phyloP scores from a whole-genome alignment of 2,329 filamentous ascomycete genomes.

The Monilinia vaccinii-corymbosi region DNA sequence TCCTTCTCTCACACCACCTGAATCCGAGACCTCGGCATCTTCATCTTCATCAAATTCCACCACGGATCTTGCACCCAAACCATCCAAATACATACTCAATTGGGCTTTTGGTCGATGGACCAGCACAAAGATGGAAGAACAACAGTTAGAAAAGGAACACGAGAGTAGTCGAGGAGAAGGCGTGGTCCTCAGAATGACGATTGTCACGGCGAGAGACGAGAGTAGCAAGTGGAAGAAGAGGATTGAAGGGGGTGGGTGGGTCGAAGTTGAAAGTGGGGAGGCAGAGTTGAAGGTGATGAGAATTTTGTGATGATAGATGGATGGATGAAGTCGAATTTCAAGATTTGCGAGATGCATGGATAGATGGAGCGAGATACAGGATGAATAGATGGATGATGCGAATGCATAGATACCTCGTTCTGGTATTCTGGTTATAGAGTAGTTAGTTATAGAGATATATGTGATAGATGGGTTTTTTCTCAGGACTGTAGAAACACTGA shows the following conservation, averaged over 20 bases:
- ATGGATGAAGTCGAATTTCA: not conserved
- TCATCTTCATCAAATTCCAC: conserved; percentile 6
- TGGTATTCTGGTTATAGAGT: not conserved
- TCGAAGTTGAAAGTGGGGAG: not conserved
- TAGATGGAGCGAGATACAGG: not conserved
- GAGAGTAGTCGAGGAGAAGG: conserved; percentile 41
- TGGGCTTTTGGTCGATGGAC: conserved; percentile 98
- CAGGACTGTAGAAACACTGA: no score
- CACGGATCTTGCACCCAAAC: not conserved
- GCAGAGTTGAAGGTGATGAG: not conserved
- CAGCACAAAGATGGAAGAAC: conserved; percentile 54
- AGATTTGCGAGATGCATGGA: not conserved
- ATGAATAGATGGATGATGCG: not conserved
- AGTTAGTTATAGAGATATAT: no score
- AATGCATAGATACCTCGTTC: not conserved
- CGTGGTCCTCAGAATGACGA: conserved; percentile 57
- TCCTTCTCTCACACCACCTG: conserved; percentile 31
- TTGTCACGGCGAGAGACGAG: conserved; percentile 66
- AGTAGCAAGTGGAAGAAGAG: conserved; percentile 70
- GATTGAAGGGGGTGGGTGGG: conserved; percentile 37
- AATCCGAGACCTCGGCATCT: conserved; percentile 16
- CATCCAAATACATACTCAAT: conserved; percentile 74
- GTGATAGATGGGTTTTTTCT: no score
- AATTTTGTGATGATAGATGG: not conserved
- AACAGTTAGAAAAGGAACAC: conserved; percentile 38